Base-by-base conservation (phyloP, 768 basidiomycete genomes). In the Amanita rimosa region DNA sequence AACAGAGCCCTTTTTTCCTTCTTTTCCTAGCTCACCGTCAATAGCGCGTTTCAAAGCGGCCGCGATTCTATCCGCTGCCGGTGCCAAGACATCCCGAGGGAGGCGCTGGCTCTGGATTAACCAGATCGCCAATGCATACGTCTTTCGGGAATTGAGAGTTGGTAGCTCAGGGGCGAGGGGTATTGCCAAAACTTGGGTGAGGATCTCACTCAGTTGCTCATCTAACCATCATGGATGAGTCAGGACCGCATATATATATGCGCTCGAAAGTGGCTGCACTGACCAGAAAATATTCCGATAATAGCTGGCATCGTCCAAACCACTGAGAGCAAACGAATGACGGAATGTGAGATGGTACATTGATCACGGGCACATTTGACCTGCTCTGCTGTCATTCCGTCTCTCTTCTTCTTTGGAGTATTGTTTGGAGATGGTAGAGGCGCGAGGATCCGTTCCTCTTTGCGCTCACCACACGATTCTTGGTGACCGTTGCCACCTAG, bases 91-190 rank as follows among this genome's bases (percentile, higher is more conserved):
- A 0, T 67, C 64, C 16, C 68, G 63, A 17, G 88, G 82, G 7
- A 91, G 71, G 6, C 83, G 78, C 54, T 86, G 85, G 1, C 66
- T 67, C 57, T 88, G 85, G 19, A 92, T 56, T 4, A 88, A 66
- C 78, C 79, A 83, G 19, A 90, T 84, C 2, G 82, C 74, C 21
- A 91, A 64, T 1, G 85, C 85, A 50, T 76, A 88, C 1, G 89
- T 91, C 61, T 92, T 92, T n/a, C 89, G 78, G 9, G 85, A 76
- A 58, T 90, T 90, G 4, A 84, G 84, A 4, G 87, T 89, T 2
- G 87, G 89, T 0, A 92, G 63, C 22, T 74, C 67, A 4, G 73
- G 67, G 0, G 83, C 75, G 17, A 88, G 67, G 2, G 87, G 87
- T 52, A 92, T 87, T 6, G 81, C 77, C 7, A 91, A 67, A 7